Base-by-base conservation (phyloP, 768 basidiomycete species). In the Psilocybe cubensis region DNA sequence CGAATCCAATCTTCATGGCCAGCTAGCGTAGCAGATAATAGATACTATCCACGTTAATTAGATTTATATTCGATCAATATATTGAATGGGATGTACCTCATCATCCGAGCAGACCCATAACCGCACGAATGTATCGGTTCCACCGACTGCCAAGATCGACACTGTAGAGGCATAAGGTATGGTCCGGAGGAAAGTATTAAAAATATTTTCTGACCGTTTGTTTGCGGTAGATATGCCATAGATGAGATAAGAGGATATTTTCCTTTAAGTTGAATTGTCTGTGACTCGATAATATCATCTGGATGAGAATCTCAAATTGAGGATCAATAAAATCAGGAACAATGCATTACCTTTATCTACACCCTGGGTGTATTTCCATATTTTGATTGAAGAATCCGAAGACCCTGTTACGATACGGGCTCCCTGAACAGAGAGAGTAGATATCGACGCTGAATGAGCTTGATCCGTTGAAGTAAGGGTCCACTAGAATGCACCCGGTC, bases 1-100 rank as follows among this genome's bases (percentile, higher is more conserved):
- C 90, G 86, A 52, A 98, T 82, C 97, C 97, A 99, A 66, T 99
- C 96, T 78, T 97, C 92, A 66, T 99, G 97, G 2, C 97, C 97
- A 11, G 83, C 74, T 46, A 92, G 76, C 0, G 76, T 73, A 3
- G 83, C 83, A 18, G 85, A 83, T 52, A 74, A 78, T 12, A 86
- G 76, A 67, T 88, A 90, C 89, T 88, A 35, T 43, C 18, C 42
- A 28, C 28, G 43, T 45, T 42, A n/a, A 56, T 46, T 14, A 55
- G 28, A n/a, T 29, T 20, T 10, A 48, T 48, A 18, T 28, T 17
- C 35, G n/a, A 20, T 8, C 3, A 14, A 43, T 6, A 18, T 14
- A 31, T 6, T 25, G 27, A 7, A 5, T 14, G 20, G 7, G 9
- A 68, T 80, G 24, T 67, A 89, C 88, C 47, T 68, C 65, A 44